Percentiles rank a stretch among this genome's conserved stretches.
Evolutionary conservation across 106 monocot genomes (phyloP).

Genomic region (Triglochin maritima): DNA sequence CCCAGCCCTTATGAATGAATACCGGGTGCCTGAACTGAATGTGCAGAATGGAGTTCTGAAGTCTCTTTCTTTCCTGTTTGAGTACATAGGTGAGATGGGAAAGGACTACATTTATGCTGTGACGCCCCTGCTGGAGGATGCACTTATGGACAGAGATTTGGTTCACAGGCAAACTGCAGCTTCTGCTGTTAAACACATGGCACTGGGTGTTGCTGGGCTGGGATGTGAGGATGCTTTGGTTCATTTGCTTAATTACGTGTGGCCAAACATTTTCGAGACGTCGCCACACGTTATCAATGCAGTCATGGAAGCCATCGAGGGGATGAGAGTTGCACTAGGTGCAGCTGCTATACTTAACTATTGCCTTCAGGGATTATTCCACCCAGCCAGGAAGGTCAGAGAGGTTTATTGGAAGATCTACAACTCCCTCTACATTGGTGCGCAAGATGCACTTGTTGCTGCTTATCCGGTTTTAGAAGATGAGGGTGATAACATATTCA

Average conservation of each 20-base stretch:
- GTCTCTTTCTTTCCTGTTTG: constrained; percentile 95
- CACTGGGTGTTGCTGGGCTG: constrained; percentile 88
- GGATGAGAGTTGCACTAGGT: constrained; percentile 93
- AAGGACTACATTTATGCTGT: constrained; percentile 99
- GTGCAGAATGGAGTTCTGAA: constrained; percentile 95
- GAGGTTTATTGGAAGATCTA: constrained; percentile 99
- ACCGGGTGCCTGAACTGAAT: constrained; percentile 88
- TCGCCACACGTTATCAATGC: constrained; percentile 98
- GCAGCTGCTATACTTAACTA: constrained; percentile 81
- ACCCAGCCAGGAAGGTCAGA: constrained; percentile 92
- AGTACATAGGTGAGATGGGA: constrained; percentile 98
- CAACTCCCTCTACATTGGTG: constrained; percentile 89
- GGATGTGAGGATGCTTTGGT: constrained; percentile 96
- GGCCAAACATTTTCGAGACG: constrained; percentile 98
- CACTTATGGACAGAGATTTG: constrained; percentile 93
- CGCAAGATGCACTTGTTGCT: constrained; percentile 91
- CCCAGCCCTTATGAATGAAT: constrained; percentile 97
- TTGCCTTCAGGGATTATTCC: constrained; percentile 95
- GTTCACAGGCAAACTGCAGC: constrained; percentile 98
- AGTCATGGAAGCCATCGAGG: constrained; percentile 98
- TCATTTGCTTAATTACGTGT: constrained; percentile 86
- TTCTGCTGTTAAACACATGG: constrained; percentile 99
- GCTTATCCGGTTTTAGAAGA: constrained; percentile 76
- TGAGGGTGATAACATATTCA: constrained; percentile 49
- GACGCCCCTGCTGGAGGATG: constrained; percentile 89